Conservation (phyloP, 1,284 basidiomycete species). For the Athelia sp. region DNA sequence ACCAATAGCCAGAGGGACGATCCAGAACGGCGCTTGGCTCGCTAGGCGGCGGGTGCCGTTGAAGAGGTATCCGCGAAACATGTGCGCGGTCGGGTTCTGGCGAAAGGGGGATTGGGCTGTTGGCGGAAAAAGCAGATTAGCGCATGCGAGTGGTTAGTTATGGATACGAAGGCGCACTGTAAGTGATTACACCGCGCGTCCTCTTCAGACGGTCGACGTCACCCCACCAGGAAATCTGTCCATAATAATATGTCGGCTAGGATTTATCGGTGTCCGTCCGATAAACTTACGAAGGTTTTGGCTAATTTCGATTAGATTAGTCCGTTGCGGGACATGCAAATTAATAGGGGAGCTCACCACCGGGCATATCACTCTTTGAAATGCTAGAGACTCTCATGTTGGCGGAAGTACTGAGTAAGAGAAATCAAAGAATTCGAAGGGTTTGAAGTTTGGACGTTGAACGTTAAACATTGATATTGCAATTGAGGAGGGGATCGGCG, state of each 20-base stretch:
- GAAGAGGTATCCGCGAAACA: constrained; percentile 76
- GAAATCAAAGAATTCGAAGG: neutral
- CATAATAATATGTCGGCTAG: constrained; percentile 7
- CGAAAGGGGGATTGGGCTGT: constrained; percentile 80
- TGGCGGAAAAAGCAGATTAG: constrained; percentile 6
- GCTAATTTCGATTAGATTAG: constrained; percentile 29
- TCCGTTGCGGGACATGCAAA: constrained; percentile 4
- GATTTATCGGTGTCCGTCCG: neutral
- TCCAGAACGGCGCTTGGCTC: constrained; percentile 75
- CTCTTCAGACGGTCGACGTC: constrained; percentile 69
- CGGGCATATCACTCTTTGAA: constrained; percentile 72
- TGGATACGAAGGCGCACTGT: constrained; percentile 55
- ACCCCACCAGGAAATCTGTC: constrained; percentile 90
- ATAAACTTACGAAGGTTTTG: constrained; percentile 63
- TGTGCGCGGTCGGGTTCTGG: constrained; percentile 68
- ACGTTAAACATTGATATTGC: too few relatives aligned
- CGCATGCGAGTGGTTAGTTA: neutral
- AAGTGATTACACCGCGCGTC: constrained; percentile 64
- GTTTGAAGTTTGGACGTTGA: neutral
- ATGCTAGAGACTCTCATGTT: constrained; percentile 65
- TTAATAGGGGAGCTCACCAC: constrained; percentile 40
- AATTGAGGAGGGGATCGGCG: too few relatives aligned
- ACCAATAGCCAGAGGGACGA: constrained; percentile 78
- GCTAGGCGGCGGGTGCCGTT: constrained; percentile 82
- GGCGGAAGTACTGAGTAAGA: neutral